These are phyloP conservation scores for Saraca asoca DNA, from an alignment of 331 rosid species.

Conservation along the genomic window DNA sequence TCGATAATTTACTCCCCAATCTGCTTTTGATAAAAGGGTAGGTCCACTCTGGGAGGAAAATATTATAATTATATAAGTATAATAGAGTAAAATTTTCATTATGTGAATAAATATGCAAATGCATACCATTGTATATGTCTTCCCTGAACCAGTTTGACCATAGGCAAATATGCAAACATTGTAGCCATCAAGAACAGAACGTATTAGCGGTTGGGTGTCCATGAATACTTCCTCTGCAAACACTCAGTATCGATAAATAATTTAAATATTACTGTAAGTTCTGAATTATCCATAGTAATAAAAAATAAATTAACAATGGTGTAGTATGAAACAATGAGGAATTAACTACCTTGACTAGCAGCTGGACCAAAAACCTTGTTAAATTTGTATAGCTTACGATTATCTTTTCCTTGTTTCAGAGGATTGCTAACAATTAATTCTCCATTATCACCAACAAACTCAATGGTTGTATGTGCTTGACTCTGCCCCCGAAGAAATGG, in stretches of 20 bases:
- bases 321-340: no score
- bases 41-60: conserved; percentile 64
- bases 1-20: conserved; percentile 95
- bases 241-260: neutral
- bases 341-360: conserved; percentile 38
- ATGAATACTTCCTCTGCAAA: conserved; percentile 62
- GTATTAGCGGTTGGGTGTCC: conserved; percentile 66
- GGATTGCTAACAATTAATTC: conserved; percentile 64
- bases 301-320: neutral
- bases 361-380: conserved; percentile 70
- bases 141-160: conserved; percentile 84
- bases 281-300: neutral
- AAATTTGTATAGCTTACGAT: conserved; percentile 56
- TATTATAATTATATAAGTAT: conserved; percentile 36
- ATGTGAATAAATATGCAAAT: no score
- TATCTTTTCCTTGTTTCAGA: conserved; percentile 62
- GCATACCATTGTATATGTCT: conserved; percentile 72
- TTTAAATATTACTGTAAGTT: neutral
- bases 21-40: conserved; percentile 48
- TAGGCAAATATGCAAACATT: conserved; percentile 81
- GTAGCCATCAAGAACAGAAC: conserved; percentile 74
- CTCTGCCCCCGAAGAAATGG: conserved; percentile 75
- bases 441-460: conserved; percentile 70
- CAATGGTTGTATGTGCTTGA: conserved; percentile 56
- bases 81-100: no score